Conservation (phyloP, 208 protist genomes). For the Trypanosoma brucei region DNA sequence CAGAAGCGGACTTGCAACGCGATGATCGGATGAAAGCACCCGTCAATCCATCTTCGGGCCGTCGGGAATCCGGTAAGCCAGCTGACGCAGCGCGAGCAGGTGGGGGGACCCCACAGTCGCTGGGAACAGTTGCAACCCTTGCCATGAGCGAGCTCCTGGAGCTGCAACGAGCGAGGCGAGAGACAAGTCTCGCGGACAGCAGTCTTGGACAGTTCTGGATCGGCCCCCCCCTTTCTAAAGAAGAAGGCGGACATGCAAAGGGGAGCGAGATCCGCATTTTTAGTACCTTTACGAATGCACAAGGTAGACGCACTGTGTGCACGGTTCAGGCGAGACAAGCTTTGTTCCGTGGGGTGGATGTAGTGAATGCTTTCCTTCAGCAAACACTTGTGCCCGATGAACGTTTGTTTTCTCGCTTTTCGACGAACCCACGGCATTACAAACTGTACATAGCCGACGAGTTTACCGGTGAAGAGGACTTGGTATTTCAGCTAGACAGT, state of each 20-base stretch:
- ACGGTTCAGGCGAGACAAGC: conserved; percentile 47
- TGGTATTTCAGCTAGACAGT: conserved; percentile 70
- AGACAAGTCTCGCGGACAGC: conserved; percentile 16
- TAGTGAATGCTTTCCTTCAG: conserved; percentile 73
- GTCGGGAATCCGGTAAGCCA: conserved; percentile 15
- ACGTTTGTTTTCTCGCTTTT: conserved; percentile 48
- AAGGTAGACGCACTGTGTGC: conserved; percentile 47
- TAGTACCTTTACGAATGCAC: conserved; percentile 60
- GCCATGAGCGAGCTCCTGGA: conserved; percentile 38
- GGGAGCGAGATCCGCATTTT: conserved; percentile 62
- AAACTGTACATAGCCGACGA: conserved; percentile 88
- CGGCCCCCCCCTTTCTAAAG: conserved; percentile 5
- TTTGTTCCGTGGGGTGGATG: conserved; percentile 65
- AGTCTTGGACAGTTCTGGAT: neutral
- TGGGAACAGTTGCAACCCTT: conserved; percentile 52
- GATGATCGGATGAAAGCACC: conserved; percentile 49
- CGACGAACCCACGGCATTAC: conserved; percentile 72
- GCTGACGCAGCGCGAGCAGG: conserved; percentile 4
- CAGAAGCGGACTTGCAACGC: conserved; percentile 55
- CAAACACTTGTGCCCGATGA: conserved; percentile 54
- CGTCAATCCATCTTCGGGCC: conserved; percentile 16
- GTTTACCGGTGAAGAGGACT: conserved; percentile 82
- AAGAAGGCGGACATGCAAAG: conserved; percentile 16
- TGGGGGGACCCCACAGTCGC: conserved; percentile 18
- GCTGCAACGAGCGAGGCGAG: conserved; percentile 15